These are phyloP conservation scores for Taphrina confusa DNA, from an alignment of 1,139 yeast species.

Conservation along the genomic window DNA sequence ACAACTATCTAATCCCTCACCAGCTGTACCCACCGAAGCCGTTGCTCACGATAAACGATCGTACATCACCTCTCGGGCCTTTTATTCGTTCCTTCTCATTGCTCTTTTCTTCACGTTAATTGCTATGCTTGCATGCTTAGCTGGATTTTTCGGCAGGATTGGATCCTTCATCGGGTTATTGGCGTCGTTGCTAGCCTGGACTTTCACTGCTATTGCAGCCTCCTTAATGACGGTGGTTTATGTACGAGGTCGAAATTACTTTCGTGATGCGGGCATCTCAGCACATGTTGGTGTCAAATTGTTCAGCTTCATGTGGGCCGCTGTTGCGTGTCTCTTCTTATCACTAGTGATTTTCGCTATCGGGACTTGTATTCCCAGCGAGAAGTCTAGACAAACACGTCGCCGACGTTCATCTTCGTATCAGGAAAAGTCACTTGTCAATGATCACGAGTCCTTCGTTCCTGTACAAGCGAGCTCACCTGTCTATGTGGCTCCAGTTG, in stretches of 20 bases:
- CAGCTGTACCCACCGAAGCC: conserved; percentile 56
- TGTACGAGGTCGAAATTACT: conserved; percentile 62
- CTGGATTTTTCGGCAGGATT: conserved; percentile 22
- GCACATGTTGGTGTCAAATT: conserved; percentile 61
- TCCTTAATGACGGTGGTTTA: conserved; percentile 59
- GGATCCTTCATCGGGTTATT: conserved; percentile 15
- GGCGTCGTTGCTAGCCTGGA: conserved; percentile 4
- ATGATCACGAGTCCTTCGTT: conserved; percentile 23
- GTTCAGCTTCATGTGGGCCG: conserved; percentile 68
- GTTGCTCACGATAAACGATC: conserved; percentile 53
- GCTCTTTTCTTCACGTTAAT: conserved; percentile 59
- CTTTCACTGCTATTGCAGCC: conserved; percentile 49
- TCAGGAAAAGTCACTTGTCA: conserved; percentile 30
- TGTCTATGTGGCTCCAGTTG: conserved; percentile 18
- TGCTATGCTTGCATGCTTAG: conserved; percentile 51
- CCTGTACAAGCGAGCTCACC: conserved; percentile 19
- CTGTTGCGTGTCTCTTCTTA: conserved; percentile 54
- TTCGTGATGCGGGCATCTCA: conserved; percentile 52
- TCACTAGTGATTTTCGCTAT: conserved; percentile 45
- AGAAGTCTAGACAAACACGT: background rate
- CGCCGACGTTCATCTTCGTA: conserved; percentile 19
- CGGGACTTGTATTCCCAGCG: conserved; percentile 42
- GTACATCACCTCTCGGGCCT: conserved; percentile 65
- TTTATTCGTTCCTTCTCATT: conserved; percentile 66
- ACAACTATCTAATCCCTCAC: conserved; percentile 52